phyloP scores from a whole-genome alignment of 2,329 filamentous ascomycete species.

The Sporothrix phasma region DNA sequence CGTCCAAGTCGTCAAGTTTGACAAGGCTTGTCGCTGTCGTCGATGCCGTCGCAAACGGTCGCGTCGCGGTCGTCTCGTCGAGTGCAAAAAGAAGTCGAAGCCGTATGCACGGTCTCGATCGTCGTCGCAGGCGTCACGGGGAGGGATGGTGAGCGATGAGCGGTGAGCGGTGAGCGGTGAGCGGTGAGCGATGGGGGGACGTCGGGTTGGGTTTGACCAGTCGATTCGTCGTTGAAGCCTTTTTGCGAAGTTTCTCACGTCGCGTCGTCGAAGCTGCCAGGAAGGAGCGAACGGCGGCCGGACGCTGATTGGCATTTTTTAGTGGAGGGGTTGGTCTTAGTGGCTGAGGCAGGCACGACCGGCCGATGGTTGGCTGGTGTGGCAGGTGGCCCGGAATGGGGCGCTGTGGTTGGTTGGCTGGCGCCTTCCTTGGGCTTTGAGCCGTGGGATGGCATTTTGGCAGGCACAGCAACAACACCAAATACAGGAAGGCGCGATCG shows the following conservation, averaged over 20 bases:
- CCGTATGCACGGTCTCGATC: neutral
- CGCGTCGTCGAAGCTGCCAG: neutral
- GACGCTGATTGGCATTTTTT: conserved; percentile 2
- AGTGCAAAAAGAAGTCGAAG: neutral
- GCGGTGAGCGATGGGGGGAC: neutral
- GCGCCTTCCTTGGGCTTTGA: neutral
- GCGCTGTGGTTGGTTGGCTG: neutral
- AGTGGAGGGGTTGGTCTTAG: conserved; percentile 15
- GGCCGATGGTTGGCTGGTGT: neutral
- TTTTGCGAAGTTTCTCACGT: conserved; percentile 10
- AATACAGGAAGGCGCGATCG: neutral
- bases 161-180: neutral
- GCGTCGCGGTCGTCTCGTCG: neutral
- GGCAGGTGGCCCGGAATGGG: neutral
- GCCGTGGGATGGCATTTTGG: too few species aligned
- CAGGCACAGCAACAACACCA: too few species aligned
- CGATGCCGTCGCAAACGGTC: neutral
- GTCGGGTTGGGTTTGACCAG: neutral
- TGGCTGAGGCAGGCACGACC: conserved; percentile 2
- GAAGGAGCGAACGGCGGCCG: neutral
- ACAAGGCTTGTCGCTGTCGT: neutral
- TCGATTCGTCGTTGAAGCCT: neutral
- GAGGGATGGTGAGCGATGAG: neutral
- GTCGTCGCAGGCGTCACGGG: neutral
- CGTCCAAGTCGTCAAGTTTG: neutral